phyloP scores from a whole-genome alignment of 768 basidiomycete species.

The Boletus tylopilopsis region DNA sequence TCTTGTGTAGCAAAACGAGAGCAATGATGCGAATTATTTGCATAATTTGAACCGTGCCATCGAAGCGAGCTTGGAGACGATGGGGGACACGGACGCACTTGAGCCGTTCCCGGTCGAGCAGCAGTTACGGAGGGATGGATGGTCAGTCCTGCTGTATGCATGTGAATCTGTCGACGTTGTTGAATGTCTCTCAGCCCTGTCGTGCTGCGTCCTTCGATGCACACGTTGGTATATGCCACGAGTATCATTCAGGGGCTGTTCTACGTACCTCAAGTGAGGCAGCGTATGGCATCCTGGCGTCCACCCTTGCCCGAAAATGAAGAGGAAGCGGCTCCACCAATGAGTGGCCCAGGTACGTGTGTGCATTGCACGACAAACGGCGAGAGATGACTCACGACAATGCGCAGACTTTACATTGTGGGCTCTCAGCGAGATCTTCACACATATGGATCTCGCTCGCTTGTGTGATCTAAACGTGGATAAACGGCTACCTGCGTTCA shows the following conservation, averaged over 20 bases:
- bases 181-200: conserved; percentile 50
- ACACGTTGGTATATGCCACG: conserved; percentile 54
- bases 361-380: conserved; percentile 4
- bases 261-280: conserved; percentile 67
- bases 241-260: conserved; percentile 54
- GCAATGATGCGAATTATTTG: conserved; percentile 48
- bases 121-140: conserved; percentile 50
- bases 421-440: conserved; percentile 62
- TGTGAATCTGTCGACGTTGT: neutral
- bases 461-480: conserved; percentile 55
- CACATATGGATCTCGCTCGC: conserved; percentile 64
- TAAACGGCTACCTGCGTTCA: conserved; percentile 44
- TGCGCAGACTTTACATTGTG: conserved; percentile 47
- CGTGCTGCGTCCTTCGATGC: conserved; percentile 55
- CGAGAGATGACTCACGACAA: neutral
- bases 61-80: conserved; percentile 57
- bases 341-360: conserved; percentile 36
- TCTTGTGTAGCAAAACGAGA: conserved; percentile 29
- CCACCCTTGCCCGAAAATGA: conserved; percentile 19
- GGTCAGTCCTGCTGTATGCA: conserved; percentile 38
- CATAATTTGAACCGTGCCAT: conserved; percentile 66
- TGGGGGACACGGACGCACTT: conserved; percentile 47
- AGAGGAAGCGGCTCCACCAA: conserved; percentile 25
- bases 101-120: conserved; percentile 52
- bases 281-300: conserved; percentile 37